Base-by-base conservation (phyloP, 1,139 yeast species). In the Kluyveromyces sp. region DNA sequence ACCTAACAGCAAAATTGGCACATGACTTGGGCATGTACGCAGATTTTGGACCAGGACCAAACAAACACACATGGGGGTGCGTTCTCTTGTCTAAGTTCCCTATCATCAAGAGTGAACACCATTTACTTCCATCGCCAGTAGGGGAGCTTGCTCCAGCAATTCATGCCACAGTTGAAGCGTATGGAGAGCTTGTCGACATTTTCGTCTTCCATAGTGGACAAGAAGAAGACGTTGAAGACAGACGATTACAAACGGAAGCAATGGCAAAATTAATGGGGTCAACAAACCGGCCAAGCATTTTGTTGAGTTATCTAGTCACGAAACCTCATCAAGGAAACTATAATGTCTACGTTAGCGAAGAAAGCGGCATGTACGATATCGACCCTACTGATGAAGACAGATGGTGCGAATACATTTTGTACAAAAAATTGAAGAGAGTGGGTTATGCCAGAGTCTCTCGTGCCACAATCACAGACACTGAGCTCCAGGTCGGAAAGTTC, bases 81-180 rank as follows among this genome's bases (percentile, higher is more conserved):
- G 94, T 94, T 1, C 71, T 92, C 49, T 71, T 92, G 51, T 88
- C 97, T 29, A 88, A 89, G 62, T 92, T 89, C 74, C 98, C 98
- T 25, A 92, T 92, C 50, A 56, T 92, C 48, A 77, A 83, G 58
- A 87, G 96, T 2, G 80, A 89, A 1, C 98, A 92, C 64, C 94
- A 88, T 62, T 71, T 92, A 55, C 69, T 92, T 49, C 97, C 98
- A 6, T 82, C 96, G 2, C 98, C 98, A 2, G 96, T 86, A 26
- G 98, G 98, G 32, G 98, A 92, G 68, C 72, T 92, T 48, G 98
- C 98, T 0, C 98, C 98, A 3, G 98, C 96, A 1, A 92, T 92
- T 52, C 95, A 84, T 64, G 98, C 98, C 2, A 89, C 97, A 1
- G 69, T 92, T 52, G 94, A 88, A 53, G 84, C 92, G 30, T 89